These are phyloP conservation scores for Verticillium longisporum DNA, from an alignment of 2,329 filamentous ascomycete genomes.

Conservation along the genomic window DNA sequence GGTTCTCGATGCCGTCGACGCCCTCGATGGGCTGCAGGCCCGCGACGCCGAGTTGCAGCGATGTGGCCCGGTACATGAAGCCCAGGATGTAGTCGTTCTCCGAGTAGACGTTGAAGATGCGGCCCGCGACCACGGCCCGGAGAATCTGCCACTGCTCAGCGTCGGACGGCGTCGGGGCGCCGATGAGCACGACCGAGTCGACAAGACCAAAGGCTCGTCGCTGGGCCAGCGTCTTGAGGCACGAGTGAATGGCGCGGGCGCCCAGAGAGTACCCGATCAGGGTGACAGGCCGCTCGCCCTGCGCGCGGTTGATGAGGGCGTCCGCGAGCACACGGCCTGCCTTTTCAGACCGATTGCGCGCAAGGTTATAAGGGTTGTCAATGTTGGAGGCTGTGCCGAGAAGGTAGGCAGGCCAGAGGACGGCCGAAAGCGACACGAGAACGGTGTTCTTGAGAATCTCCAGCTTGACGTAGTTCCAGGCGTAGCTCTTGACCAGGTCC, in stretches of 20 bases:
- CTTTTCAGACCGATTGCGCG: slow-evolving; percentile 71
- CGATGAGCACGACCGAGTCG: slow-evolving; percentile 78
- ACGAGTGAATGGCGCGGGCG: slow-evolving; percentile 75
- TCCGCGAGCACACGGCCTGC: slow-evolving; percentile 75
- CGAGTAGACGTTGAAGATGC: slow-evolving; percentile 83
- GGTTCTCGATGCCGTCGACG: slow-evolving; percentile 57
- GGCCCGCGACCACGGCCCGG: slow-evolving; percentile 70
- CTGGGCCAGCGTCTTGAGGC: slow-evolving; percentile 68
- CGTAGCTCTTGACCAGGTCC: slow-evolving; percentile 64
- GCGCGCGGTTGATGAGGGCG: slow-evolving; percentile 72
- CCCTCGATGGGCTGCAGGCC: slow-evolving; percentile 68
- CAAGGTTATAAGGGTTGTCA: slow-evolving; percentile 77
- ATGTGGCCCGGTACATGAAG: slow-evolving; percentile 80
- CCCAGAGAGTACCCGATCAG: slow-evolving; percentile 78
- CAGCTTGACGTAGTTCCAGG: slow-evolving; percentile 66
- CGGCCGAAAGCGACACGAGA: slow-evolving; percentile 59
- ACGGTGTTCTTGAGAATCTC: slow-evolving; percentile 71
- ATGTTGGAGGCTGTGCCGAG: slow-evolving; percentile 61
- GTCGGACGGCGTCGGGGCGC: slow-evolving; percentile 69
- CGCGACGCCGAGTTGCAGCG: slow-evolving; percentile 74
- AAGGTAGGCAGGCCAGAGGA: slow-evolving; percentile 63
- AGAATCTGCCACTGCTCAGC: slow-evolving; percentile 68
- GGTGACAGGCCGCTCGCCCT: slow-evolving; percentile 75
- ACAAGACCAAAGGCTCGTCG: slow-evolving; percentile 76
- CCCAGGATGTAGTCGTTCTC: slow-evolving; percentile 82